phyloP scores from a whole-genome alignment of 805 yeast species.

The Ogataea allantospora region DNA sequence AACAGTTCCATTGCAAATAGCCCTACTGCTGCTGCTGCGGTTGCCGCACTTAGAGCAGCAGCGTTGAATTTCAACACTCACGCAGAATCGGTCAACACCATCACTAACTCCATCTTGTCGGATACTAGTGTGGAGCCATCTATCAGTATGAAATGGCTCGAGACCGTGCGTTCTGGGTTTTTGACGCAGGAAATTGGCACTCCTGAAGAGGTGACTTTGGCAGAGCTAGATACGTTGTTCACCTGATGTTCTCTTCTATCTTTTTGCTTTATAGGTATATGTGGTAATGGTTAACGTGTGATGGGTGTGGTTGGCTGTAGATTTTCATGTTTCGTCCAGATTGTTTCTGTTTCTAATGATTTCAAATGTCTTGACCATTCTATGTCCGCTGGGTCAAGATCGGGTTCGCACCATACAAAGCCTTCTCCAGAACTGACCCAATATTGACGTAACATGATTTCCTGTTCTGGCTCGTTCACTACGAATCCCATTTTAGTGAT shows the following conservation, averaged over 20 bases:
- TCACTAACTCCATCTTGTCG: slow-evolving; percentile 34
- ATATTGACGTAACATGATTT: slow-evolving; percentile 70
- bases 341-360: slow-evolving; percentile 34
- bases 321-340: slow-evolving; percentile 11
- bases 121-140: slow-evolving; percentile 36
- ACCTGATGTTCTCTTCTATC: slow-evolving; percentile 17
- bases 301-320: slow-evolving; percentile 7
- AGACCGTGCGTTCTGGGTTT: slow-evolving; percentile 74
- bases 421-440: slow-evolving; percentile 88
- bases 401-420: slow-evolving; percentile 88
- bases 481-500: slow-evolving; percentile 38
- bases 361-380: slow-evolving; percentile 35
- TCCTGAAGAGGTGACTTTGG: slow-evolving; percentile 75
- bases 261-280: slow-evolving; percentile 12
- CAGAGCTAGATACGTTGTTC: slow-evolving; percentile 60
- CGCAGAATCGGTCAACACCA: slow-evolving; percentile 37
- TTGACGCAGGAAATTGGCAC: slow-evolving; percentile 72
- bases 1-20: slow-evolving; percentile 50
- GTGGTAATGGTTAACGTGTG: slow-evolving; percentile 15
- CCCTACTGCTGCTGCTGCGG: slow-evolving; percentile 69
- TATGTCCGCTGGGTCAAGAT: slow-evolving; percentile 80
- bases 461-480: slow-evolving; percentile 58
- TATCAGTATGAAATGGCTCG: slow-evolving; percentile 62
- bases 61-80: slow-evolving; percentile 33
- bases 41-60: slow-evolving; percentile 61